Evolutionary conservation across 2,329 filamentous ascomycete species (phyloP).

Genomic region (Xylaria sp.): DNA sequence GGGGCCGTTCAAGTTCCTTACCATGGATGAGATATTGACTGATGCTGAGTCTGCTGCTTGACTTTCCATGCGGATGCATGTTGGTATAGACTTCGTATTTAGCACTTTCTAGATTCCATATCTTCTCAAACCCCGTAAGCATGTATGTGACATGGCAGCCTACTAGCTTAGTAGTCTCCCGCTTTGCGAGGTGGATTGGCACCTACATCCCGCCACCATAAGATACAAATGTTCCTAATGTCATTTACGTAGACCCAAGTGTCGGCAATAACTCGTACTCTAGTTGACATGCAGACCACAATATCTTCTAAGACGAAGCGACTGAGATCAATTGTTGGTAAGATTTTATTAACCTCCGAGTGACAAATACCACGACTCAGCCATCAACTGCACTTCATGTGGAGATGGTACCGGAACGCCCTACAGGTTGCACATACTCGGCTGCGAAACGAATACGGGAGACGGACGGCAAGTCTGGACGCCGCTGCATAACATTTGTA

Average conservation of each 20-base stretch:
- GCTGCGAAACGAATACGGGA: neutral
- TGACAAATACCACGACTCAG: constrained; percentile 11
- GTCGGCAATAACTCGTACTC: neutral
- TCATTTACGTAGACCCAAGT: neutral
- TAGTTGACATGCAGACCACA: neutral
- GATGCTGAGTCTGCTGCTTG: constrained; percentile 54
- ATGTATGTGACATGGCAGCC: neutral
- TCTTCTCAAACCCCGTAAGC: too few relatives aligned
- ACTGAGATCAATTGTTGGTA: neutral
- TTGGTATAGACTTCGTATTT: neutral
- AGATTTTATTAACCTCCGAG: neutral
- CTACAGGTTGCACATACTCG: neutral
- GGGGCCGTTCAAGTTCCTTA: constrained; percentile 56
- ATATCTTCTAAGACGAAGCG: neutral
- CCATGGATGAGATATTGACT: constrained; percentile 58
- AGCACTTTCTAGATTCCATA: constrained; percentile 1
- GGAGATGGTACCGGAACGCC: neutral
- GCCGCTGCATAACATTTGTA: neutral
- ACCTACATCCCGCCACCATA: neutral
- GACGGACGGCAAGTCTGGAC: neutral
- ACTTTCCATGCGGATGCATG: constrained; percentile 9
- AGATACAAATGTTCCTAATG: neutral
- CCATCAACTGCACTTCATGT: neutral
- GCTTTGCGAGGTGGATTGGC: neutral
- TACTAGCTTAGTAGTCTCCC: neutral